Percentiles rank a stretch among this genome's conserved stretches.
Evolutionary conservation across 2,329 filamentous ascomycete genomes (phyloP).

Genomic region (Chaetomium olivaceum): DNA sequence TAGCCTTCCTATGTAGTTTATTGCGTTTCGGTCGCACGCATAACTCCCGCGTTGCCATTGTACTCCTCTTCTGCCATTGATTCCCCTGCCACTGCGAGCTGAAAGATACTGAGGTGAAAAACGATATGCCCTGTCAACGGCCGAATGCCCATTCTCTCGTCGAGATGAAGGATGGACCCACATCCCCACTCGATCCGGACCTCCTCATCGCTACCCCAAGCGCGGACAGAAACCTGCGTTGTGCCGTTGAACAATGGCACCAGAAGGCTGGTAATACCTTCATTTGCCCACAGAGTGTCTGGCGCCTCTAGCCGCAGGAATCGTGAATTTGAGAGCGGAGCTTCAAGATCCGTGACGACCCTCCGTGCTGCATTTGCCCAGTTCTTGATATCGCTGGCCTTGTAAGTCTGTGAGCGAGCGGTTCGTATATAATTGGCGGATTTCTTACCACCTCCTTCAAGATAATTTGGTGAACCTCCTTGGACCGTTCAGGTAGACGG

Average conservation of each 20-base stretch:
- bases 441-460: too few relatives aligned
- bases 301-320: not conserved
- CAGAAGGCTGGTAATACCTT: not conserved
- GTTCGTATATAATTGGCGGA: too few relatives aligned
- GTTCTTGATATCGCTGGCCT: too few relatives aligned
- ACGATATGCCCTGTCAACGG: not conserved
- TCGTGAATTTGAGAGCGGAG: too few relatives aligned
- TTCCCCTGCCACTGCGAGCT: not conserved
- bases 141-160: not conserved
- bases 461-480: too few relatives aligned
- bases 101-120: not conserved
- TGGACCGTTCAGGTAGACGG: too few relatives aligned
- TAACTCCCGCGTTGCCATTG: too few relatives aligned
- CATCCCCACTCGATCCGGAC: not conserved
- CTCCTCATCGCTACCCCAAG: not conserved
- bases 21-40: too few relatives aligned
- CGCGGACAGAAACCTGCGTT: not conserved
- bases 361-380: too few relatives aligned
- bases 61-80: not conserved
- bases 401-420: too few relatives aligned
- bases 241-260: not conserved
- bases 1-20: too few relatives aligned
- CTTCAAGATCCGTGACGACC: too few relatives aligned
- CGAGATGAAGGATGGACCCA: not conserved
- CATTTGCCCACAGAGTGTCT: not conserved